phyloP scores from a whole-genome alignment of 345 rosid species.

The Geranium rotundifolium region DNA sequence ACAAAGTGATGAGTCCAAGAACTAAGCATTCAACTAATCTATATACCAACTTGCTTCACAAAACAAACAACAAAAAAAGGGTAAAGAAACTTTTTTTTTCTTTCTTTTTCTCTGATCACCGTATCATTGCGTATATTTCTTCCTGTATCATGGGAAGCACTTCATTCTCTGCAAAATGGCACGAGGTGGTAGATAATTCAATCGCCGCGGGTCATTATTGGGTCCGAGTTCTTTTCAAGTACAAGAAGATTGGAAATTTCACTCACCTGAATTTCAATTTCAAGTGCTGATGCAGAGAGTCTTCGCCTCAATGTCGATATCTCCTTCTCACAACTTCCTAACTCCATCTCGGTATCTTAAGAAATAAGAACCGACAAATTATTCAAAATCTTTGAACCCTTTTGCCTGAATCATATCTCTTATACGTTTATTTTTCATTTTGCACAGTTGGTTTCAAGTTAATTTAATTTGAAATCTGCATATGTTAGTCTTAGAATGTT shows the following conservation, averaged over 20 bases:
- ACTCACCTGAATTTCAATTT: conserved; percentile 83
- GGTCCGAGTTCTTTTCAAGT: background rate
- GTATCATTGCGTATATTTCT: background rate
- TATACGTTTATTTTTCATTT: too few relatives aligned
- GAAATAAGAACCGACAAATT: conserved; percentile 10
- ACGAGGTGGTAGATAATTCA: conserved; percentile 8
- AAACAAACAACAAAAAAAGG: conserved; percentile 1
- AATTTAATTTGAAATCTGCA: too few relatives aligned
- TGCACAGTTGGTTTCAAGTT: too few relatives aligned
- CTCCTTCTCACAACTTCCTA: conserved; percentile 63
- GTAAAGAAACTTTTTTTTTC: conserved; percentile 4
- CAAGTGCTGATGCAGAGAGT: conserved; percentile 70
- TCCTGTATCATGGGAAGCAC: conserved; percentile 64
- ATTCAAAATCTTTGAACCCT: background rate
- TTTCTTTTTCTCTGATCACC: too few relatives aligned
- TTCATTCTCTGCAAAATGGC: conserved; percentile 74
- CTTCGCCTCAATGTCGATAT: conserved; percentile 52
- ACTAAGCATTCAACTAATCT: background rate
- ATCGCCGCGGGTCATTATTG: background rate
- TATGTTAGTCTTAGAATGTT: too few relatives aligned
- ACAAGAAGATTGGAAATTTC: conserved; percentile 12
- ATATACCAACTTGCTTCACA: background rate
- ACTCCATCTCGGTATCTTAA: conserved; percentile 63
- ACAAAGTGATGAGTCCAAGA: background rate
- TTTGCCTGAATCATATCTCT: background rate